These are phyloP conservation scores for Boletales sp. DNA, from an alignment of 768 basidiomycete genomes.

Conservation along the genomic window DNA sequence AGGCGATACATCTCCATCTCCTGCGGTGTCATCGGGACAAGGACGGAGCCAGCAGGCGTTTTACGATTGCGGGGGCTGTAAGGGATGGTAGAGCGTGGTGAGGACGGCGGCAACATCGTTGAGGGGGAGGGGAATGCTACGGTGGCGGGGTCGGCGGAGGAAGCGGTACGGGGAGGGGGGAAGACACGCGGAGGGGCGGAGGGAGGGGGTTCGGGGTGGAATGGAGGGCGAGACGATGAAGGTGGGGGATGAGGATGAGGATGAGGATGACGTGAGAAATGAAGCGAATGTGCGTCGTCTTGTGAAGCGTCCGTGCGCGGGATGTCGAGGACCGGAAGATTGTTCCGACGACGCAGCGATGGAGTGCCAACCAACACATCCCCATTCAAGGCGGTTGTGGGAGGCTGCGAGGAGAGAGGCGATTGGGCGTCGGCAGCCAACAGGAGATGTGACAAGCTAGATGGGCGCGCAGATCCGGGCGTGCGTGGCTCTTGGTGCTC, in stretches of 20 bases:
- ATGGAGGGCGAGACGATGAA: conserved; percentile 19
- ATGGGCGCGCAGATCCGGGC: conserved; percentile 36
- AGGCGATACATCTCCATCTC: conserved; percentile 61
- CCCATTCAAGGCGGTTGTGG: conserved; percentile 9
- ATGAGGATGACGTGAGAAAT: conserved; percentile 24
- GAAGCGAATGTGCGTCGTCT: conserved; percentile 20
- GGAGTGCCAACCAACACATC: conserved; percentile 22
- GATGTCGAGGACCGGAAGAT: conserved; percentile 31
- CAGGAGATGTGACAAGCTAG: conserved; percentile 42
- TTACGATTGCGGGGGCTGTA: conserved; percentile 64
- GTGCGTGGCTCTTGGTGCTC: conserved; percentile 41
- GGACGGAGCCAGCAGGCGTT: conserved; percentile 58
- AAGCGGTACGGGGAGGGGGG: conserved; percentile 36
- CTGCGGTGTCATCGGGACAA: conserved; percentile 58
- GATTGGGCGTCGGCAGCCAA: conserved; percentile 28
- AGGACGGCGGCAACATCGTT: conserved; percentile 27
- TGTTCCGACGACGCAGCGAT: conserved; percentile 29
- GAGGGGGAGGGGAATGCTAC: conserved; percentile 29
- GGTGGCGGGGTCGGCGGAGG: conserved; percentile 30
- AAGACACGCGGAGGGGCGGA: conserved; percentile 20
- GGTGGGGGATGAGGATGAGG: conserved; percentile 1
- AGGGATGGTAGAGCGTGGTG: conserved; percentile 38
- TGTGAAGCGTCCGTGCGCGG: conserved; percentile 25
- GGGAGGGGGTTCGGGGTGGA: conserved; percentile 21
- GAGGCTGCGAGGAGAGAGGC: conserved; percentile 13